phyloP scores from a whole-genome alignment of 2,329 filamentous ascomycete species.

The Colletotrichum nymphaeae region DNA sequence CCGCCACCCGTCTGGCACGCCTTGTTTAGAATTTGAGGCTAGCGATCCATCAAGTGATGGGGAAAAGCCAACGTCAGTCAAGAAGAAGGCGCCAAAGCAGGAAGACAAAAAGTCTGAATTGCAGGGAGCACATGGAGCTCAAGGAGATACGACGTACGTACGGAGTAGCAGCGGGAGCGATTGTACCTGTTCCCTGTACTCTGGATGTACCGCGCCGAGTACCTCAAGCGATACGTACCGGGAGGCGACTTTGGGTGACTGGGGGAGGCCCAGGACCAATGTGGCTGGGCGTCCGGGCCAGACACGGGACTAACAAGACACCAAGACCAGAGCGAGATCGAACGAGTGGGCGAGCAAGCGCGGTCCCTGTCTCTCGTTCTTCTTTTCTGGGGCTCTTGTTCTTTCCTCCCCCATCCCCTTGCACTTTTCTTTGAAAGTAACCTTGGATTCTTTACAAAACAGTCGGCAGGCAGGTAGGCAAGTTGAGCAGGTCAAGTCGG shows the following conservation, averaged over 20 bases:
- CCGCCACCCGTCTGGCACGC: neutral
- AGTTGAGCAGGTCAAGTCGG: neutral
- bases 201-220: slow-evolving; percentile 1
- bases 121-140: neutral
- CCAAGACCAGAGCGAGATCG: slow-evolving; percentile 7
- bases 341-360: slow-evolving; percentile 9
- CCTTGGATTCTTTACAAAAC: neutral
- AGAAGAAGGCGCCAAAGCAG: neutral
- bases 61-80: neutral
- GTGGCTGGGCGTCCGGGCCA: slow-evolving; percentile 25
- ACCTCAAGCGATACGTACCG: slow-evolving; percentile 12
- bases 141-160: no score
- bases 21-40: neutral
- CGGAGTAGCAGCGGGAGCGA: neutral
- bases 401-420: neutral
- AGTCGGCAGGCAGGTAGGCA: neutral
- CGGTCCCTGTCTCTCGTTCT: neutral
- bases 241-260: slow-evolving; percentile 11
- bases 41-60: slow-evolving; percentile 9
- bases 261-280: slow-evolving; percentile 15
- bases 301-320: neutral
- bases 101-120: neutral
- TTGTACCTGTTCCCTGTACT: neutral
- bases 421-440: neutral
- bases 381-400: neutral